Evolutionary conservation across 805 yeast species (phyloP).

Genomic region (Saccharomycopsis oosterbeekiorum): DNA sequence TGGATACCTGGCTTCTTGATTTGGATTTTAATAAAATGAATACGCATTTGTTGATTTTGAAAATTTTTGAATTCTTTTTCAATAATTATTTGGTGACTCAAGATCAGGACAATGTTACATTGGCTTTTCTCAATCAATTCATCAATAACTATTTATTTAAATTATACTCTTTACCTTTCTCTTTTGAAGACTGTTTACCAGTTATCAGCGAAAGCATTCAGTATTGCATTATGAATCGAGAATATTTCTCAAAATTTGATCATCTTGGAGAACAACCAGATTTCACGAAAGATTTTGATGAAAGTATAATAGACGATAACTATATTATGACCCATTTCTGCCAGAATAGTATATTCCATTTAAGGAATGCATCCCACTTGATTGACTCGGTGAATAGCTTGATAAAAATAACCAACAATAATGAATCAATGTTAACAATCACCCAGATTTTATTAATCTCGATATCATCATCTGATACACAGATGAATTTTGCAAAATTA

Average conservation of each 20-base stretch:
- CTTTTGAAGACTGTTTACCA: conserved; percentile 11
- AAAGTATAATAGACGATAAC: conserved; percentile 8
- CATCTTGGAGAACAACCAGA: conserved; percentile 1
- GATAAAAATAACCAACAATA: conserved; percentile 16
- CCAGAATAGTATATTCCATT: conserved; percentile 5
- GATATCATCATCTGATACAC: conserved; percentile 11
- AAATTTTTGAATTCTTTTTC: conserved; percentile 15
- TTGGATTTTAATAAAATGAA: not conserved
- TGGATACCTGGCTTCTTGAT: conserved; percentile 13
- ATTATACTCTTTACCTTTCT: conserved; percentile 8
- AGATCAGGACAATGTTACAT: conserved; percentile 4
- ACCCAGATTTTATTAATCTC: conserved; percentile 16
- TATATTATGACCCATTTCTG: conserved; percentile 15
- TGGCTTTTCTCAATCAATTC: conserved; percentile 11
- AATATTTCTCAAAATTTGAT: conserved; percentile 9
- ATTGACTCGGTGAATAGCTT: conserved; percentile 14
- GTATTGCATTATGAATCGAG: conserved; percentile 10
- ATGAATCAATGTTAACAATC: conserved; percentile 15
- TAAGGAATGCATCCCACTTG: conserved; percentile 8
- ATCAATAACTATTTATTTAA: conserved; percentile 10
- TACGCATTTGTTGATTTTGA: conserved; percentile 9
- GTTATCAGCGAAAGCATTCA: conserved; percentile 16
- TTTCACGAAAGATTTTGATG: conserved; percentile 10
- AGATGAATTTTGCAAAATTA: conserved; percentile 17
- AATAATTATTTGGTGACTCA: conserved; percentile 12